Evolutionary conservation across 345 rosid genomes (phyloP).

Genomic region (Isatis tinctoria): DNA sequence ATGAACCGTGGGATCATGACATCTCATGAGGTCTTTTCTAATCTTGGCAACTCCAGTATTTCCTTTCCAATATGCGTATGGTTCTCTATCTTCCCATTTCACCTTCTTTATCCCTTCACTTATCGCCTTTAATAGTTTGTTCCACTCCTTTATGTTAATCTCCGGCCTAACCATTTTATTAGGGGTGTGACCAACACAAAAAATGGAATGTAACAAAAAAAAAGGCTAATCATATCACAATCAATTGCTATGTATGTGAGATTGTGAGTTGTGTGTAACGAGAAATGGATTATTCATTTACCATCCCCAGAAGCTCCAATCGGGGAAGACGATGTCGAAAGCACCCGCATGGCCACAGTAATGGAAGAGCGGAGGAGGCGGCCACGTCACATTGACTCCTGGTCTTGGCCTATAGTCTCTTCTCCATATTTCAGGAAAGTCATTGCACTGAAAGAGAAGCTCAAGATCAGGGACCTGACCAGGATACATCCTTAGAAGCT

Average conservation of each 20-base stretch:
- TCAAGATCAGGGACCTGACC: slow-evolving; percentile 61
- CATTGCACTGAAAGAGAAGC: slow-evolving; percentile 47
- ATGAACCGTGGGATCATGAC: slow-evolving; percentile 42
- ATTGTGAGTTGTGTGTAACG: too few relatives aligned
- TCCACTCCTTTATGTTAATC: slow-evolving; percentile 59
- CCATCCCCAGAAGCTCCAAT: slow-evolving; percentile 84
- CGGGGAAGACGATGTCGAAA: slow-evolving; percentile 49
- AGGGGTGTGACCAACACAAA: too few relatives aligned
- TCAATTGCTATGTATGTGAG: background rate
- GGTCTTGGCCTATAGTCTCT: slow-evolving; percentile 16
- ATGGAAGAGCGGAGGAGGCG: slow-evolving; percentile 58
- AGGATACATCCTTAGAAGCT: slow-evolving; percentile 58
- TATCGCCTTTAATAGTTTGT: slow-evolving; percentile 28
- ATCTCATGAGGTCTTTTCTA: slow-evolving; percentile 45
- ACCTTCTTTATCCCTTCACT: slow-evolving; percentile 33
- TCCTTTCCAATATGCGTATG: slow-evolving; percentile 67
- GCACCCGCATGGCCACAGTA: slow-evolving; percentile 42
- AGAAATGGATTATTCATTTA: slow-evolving; percentile 21
- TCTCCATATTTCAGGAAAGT: slow-evolving; percentile 34
- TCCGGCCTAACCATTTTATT: slow-evolving; percentile 46
- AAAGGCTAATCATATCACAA: background rate
- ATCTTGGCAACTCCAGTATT: slow-evolving; percentile 35
- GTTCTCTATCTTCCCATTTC: slow-evolving; percentile 52
- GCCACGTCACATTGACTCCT: slow-evolving; percentile 29
- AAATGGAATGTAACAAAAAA: too few relatives aligned